Evolutionary conservation across 305 asterid species (phyloP).

Genomic region (Fraxinus floribunda): DNA sequence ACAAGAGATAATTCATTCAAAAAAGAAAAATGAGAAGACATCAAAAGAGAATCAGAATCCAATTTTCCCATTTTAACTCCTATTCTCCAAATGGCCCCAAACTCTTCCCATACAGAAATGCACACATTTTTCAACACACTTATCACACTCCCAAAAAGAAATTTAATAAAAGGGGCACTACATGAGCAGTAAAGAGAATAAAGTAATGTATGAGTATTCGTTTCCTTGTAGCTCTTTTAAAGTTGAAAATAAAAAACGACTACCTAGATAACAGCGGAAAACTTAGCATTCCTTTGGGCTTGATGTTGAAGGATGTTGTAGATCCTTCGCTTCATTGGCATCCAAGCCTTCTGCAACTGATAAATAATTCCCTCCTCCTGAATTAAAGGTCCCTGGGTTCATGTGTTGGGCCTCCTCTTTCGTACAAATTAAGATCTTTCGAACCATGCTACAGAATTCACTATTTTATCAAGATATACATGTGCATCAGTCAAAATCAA

Average conservation of each 20-base stretch:
- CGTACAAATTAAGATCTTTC: constrained; percentile 71
- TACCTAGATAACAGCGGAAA: constrained; percentile 25
- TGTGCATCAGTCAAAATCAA: background rate
- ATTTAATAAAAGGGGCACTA: background rate
- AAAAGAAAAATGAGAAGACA: background rate
- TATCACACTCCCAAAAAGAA: background rate
- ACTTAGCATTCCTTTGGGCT: constrained; percentile 34
- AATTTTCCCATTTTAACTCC: background rate
- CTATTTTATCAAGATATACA: constrained; percentile 36
- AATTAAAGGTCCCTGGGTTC: constrained; percentile 62
- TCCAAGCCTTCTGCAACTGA: constrained; percentile 59
- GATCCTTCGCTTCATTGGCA: constrained; percentile 41
- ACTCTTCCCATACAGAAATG: background rate
- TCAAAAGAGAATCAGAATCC: background rate
- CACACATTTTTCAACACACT: background rate
- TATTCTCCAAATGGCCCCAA: background rate
- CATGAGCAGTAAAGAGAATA: background rate
- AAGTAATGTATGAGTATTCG: background rate
- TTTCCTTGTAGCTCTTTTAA: background rate
- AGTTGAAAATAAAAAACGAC: background rate
- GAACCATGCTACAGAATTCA: constrained; percentile 90
- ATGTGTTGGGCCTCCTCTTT: constrained; percentile 80
- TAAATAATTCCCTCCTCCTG: constrained; percentile 66
- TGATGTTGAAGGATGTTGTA: constrained; percentile 29
- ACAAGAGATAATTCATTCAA: background rate